Base-by-base conservation (phyloP, 2,329 filamentous ascomycete species). In the Eutypa lata region DNA sequence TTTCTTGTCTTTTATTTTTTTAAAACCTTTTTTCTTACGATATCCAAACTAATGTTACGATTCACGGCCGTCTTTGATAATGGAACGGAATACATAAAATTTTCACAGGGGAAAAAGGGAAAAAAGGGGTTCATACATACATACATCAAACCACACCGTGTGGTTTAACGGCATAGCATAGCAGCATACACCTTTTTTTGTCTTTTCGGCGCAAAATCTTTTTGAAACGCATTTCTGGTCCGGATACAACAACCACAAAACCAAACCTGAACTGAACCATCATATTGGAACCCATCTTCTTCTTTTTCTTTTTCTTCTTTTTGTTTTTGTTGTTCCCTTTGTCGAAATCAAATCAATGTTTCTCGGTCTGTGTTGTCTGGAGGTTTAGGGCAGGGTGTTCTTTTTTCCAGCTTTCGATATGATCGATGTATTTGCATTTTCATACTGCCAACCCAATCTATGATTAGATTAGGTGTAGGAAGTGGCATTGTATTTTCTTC, bases 41-140 rank as follows among this genome's bases (percentile, higher is more conserved):
- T 24, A 45, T 28, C 19, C 22, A 6, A n/a, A 24, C 22, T 28
- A 24, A 24, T 28, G 42, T 45, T 45, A 45, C 42, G 42, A 45
- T 19, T 45, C 22, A 45, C 42, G 42, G 42, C 42, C 42, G 42
- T 13, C 42, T 45, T 43, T 45, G 42, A 24, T 24, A 24, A 11
- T 16, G 21, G 42, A n/a, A 24, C 42, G 42, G 42, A 45, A 45
- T 45, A 45, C 42, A 45, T n/a, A 45, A 45, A 45, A 45, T 38
- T n/a, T n/a, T n/a, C n/a, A n/a, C 42, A 28, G 13, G 26, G 26
- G 16, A 24, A 24, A 14, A 18, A 24, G 19, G 19, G n/a, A 26
- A n/a, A n/a, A n/a, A n/a, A n/a, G 42, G 19, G 42, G 19, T 45
- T 45, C 38, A 42, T 45, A 26, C n/a, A 45, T 45, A 8, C 16